Evolutionary conservation across 306 rosid genomes (phyloP).

Genomic region (Fragaria ananassa): DNA sequence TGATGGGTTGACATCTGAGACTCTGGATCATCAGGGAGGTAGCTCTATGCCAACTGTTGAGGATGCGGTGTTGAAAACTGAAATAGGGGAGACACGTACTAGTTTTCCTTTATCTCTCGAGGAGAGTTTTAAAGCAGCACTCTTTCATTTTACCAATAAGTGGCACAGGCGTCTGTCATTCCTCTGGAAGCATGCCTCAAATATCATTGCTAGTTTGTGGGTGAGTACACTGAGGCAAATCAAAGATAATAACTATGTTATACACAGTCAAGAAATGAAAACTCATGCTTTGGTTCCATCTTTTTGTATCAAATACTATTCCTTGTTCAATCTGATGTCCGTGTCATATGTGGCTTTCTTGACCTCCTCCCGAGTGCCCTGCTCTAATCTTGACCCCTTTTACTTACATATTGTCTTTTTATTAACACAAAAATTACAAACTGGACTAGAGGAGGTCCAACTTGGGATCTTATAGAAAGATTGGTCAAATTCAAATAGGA

Average conservation of each 20-base stretch:
- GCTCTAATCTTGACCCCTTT: neutral
- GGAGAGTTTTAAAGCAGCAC: slow-evolving; percentile 71
- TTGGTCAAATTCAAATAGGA: neutral
- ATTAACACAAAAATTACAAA: neutral
- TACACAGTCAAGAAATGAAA: neutral
- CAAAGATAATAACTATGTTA: neutral
- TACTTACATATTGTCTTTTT: neutral
- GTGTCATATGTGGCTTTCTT: neutral
- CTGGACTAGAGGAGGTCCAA: neutral
- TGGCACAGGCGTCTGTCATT: slow-evolving; percentile 77
- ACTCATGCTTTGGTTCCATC: neutral
- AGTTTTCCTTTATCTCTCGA: slow-evolving; percentile 60
- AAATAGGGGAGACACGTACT: slow-evolving; percentile 55
- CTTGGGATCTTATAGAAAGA: neutral
- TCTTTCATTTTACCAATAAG: slow-evolving; percentile 60
- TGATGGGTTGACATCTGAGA: slow-evolving; percentile 57
- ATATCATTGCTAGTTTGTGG: slow-evolving; percentile 60
- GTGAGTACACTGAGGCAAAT: slow-evolving; percentile 45
- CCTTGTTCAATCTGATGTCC: neutral
- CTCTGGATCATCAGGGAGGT: slow-evolving; percentile 61
- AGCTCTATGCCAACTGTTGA: slow-evolving; percentile 45
- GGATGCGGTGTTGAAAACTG: slow-evolving; percentile 49
- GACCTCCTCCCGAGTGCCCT: neutral
- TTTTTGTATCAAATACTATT: neutral
- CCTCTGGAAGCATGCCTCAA: slow-evolving; percentile 58